phyloP scores from a whole-genome alignment of 495 filamentous ascomycete genomes.

The Parathielavia appendiculata region DNA sequence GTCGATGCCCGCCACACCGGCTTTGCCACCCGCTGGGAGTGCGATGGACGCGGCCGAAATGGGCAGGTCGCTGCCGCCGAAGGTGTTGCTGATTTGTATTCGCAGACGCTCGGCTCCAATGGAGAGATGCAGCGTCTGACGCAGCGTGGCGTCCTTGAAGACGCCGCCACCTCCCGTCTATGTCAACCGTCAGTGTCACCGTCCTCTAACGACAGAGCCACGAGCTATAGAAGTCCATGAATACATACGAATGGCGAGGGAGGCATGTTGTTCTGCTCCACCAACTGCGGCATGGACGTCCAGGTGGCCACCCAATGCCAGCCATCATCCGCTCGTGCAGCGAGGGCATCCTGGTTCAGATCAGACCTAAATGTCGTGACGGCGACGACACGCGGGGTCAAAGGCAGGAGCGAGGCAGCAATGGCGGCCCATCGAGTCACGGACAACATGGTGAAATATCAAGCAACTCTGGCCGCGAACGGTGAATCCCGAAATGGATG shows the following conservation, averaged over 20 bases:
- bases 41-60: conserved; percentile 57
- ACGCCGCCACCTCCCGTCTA: conserved; percentile 20
- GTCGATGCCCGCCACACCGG: conserved; percentile 53
- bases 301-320: conserved; percentile 61
- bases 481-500: neutral
- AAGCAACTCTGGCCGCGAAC: neutral
- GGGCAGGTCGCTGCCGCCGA: conserved; percentile 55
- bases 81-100: conserved; percentile 63
- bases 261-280: conserved; percentile 58
- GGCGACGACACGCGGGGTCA: conserved; percentile 6
- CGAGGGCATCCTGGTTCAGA: neutral
- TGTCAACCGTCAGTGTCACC: neutral
- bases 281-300: conserved; percentile 62
- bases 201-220: too few species aligned
- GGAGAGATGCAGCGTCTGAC: conserved; percentile 60
- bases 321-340: conserved; percentile 8
- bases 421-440: conserved; percentile 1
- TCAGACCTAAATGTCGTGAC: conserved; percentile 2
- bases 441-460: conserved; percentile 5
- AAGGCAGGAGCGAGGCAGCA: conserved; percentile 7
- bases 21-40: conserved; percentile 43
- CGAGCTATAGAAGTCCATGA: too few species aligned
- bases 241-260: conserved; percentile 54
- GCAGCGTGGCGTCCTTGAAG: conserved; percentile 55
- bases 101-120: conserved; percentile 53